Evolutionary conservation across 805 yeast genomes (phyloP), one percentile per base, ranked within the genome.

Genomic region (Zygoascus biomembranicola): DNA sequence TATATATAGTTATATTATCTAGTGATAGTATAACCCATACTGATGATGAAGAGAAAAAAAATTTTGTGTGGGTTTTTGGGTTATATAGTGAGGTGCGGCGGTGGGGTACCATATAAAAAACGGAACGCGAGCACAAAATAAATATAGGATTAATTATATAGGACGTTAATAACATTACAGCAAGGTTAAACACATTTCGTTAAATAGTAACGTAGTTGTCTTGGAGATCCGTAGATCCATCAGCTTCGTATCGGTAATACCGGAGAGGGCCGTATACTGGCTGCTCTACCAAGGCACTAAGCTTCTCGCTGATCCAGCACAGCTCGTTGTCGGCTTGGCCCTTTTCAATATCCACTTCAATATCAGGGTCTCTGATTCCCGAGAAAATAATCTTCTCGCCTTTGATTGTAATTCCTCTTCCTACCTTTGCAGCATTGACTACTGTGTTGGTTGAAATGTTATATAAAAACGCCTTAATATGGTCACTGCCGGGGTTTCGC

Each of bases 21-120:
- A 57, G 61, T 44, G 64, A 61, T 61, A 61, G 64, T 58, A 61
- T 61, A 61, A 61, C 64, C 64, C 47, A 44, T 60, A 60, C 63
- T 60, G 63, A 58, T 60, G 61, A 39, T 43, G 57, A 55, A 52
- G 52, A 57, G 54, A 55, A 54, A 52, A 55, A 20, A 47, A 48
- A 48, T 35, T 19, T 44, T 44, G 13, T 10, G 18, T 11, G 2
- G 18, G 32, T 23, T 8, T 26, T 14, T 5, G 20, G 18, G 6
- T 13, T 42, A 18, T 42, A 42, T 42, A 42, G 16, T 35, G 39
- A 13, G 28, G 13, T 5, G 39, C 13, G 39, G 39, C 16, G 39
- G 39, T 35, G 13, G 39, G 39, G 16, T 11, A 35, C 39, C 39
- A 35, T n/a, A 42, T 3, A 42, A 42, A n/a, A 42, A 42, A 18